Percentiles rank a stretch among this genome's conserved stretches.
Evolutionary conservation across 1,284 basidiomycete genomes (phyloP).

Genomic region (Trametes versicolor): DNA sequence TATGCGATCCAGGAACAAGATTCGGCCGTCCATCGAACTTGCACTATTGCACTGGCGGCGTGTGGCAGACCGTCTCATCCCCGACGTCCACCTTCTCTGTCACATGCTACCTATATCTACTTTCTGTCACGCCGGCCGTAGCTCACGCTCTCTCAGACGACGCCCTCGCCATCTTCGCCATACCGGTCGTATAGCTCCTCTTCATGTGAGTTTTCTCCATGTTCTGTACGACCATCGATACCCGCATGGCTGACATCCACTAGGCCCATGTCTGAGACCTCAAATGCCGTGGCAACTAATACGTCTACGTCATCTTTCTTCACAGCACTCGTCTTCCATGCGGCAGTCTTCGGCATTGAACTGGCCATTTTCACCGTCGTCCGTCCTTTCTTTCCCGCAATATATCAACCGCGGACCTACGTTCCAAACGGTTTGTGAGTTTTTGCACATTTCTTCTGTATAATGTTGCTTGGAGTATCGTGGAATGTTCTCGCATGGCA

Average conservation of each 20-base stretch:
- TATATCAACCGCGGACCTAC: conserved; percentile 86
- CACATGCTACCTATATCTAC: conserved; percentile 25
- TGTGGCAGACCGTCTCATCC: conserved; percentile 20
- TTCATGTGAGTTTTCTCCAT: conserved; percentile 27
- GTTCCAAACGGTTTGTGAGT: conserved; percentile 59
- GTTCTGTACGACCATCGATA: not conserved
- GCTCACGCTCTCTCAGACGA: conserved; percentile 21
- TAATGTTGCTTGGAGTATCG: not conserved
- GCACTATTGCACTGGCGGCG: conserved; percentile 25
- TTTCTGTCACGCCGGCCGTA: conserved; percentile 10
- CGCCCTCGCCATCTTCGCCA: conserved; percentile 7
- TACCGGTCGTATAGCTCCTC: conserved; percentile 10
- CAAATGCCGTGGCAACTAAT: conserved; percentile 34
- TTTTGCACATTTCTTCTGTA: not conserved
- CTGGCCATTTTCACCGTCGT: conserved; percentile 76
- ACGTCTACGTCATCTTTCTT: conserved; percentile 68
- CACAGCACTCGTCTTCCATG: conserved; percentile 82
- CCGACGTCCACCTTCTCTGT: conserved; percentile 28
- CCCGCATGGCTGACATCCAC: conserved; percentile 3
- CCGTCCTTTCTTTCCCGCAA: conserved; percentile 74
- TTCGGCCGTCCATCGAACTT: conserved; percentile 33
- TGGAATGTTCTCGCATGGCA: too few species aligned
- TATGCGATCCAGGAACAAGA: too few species aligned
- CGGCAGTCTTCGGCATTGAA: conserved; percentile 71
- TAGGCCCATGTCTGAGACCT: conserved; percentile 23